phyloP scores from a whole-genome alignment of 169 alveolate genomes.

The Prorocentrum cordatum region DNA sequence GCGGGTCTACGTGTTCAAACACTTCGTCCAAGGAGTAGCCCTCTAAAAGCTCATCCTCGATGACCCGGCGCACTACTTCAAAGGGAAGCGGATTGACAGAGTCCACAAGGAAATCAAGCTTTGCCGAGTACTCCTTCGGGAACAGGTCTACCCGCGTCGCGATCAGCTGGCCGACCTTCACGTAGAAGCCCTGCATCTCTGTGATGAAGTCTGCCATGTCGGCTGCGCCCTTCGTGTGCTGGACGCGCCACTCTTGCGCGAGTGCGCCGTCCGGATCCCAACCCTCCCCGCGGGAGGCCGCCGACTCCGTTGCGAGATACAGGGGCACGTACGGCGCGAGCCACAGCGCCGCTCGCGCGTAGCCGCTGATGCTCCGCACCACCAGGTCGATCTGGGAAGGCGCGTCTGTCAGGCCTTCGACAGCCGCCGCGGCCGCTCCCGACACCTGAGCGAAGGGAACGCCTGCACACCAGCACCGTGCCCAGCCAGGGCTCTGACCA shows the following conservation, averaged over 20 bases:
- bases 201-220: neutral
- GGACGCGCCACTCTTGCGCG: neutral
- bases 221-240: neutral
- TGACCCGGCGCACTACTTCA: neutral
- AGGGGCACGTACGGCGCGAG: neutral
- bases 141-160: neutral
- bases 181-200: conserved; percentile 1
- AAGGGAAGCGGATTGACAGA: neutral
- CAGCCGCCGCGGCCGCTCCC: no score
- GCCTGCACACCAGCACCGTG: no score
- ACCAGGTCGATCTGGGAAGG: neutral
- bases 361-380: neutral
- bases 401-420: no score
- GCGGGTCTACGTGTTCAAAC: neutral
- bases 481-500: no score
- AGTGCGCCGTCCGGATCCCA: neutral
- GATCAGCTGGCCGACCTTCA: neutral
- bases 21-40: neutral
- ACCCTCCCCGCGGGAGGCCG: neutral
- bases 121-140: neutral
- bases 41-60: neutral
- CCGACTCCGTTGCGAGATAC: neutral
- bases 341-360: neutral
- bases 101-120: neutral
- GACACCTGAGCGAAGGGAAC: no score